These are phyloP conservation scores for Urochloa ruziziensis DNA, from an alignment of 176 grass and related monocot genomes.

Conservation along the genomic window DNA sequence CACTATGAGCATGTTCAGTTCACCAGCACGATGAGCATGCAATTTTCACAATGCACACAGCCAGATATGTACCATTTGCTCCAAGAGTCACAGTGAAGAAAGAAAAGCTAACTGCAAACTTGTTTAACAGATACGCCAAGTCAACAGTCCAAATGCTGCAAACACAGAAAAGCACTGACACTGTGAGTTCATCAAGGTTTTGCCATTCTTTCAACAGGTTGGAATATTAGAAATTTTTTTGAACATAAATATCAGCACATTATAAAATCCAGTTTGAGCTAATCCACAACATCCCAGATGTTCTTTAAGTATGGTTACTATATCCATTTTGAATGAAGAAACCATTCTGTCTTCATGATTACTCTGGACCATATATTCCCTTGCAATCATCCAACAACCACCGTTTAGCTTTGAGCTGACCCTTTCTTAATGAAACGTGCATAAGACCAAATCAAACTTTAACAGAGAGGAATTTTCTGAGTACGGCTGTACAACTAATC, in stretches of 20 bases:
- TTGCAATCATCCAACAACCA: not conserved
- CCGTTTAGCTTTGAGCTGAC: not conserved
- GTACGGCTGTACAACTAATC: not conserved
- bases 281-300: not conserved
- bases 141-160: conserved; percentile 94
- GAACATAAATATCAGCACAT: not conserved
- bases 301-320: not conserved
- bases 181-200: conserved; percentile 1
- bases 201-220: not conserved
- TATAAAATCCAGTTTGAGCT: too few relatives aligned
- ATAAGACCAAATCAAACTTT: not conserved
- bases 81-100: conserved; percentile 93
- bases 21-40: too few relatives aligned
- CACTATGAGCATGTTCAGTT: too few relatives aligned
- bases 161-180: not conserved
- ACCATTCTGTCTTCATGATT: not conserved
- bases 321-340: not conserved
- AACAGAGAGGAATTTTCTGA: not conserved
- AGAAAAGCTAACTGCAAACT: conserved; percentile 81
- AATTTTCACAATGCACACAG: too few relatives aligned
- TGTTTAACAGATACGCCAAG: conserved; percentile 79
- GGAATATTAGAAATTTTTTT: not conserved
- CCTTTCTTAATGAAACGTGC: not conserved
- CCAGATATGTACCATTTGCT: conserved; percentile 35
- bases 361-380: not conserved